Evolutionary conservation across 176 grass and related monocot genomes (phyloP), one percentile per base, ranked within the genome.

Genomic region (Canna indica): DNA sequence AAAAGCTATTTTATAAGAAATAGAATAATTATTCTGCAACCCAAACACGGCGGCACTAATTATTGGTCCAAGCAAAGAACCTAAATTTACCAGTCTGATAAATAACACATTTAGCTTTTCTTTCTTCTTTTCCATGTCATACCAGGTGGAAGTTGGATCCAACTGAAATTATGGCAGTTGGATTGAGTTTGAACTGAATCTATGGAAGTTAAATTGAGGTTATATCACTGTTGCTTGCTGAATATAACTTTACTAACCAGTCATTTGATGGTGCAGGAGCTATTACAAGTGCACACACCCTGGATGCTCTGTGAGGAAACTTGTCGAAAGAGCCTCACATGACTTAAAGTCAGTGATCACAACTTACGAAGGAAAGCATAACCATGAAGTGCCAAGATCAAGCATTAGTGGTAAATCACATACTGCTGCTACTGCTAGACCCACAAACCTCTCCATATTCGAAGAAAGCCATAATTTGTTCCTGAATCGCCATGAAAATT

Each of bases 331-430:
- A 47, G 77, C 77, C 15, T 70, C 77, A 36, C 68, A 80, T 47
- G 77, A 80, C 64, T 60, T 80, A 39, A 72, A 80, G 69, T 80
- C 77, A 11, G 77, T 80, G 67, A 80, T 80, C 52, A 80, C 77
- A 28, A 80, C 77, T 70, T 80, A 80, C 25, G 77, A 80, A 63
- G 77, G 77, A 80, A 80, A 80, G 29, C 77, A 80, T 52, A 80
- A 73, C 41, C 77, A 80, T 26, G 77, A 64, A 32, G 77, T 80
- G 52, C 77, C 77, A 16, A 50, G 20, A 50, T 18, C 47, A 50
- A 50, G 20, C 47, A 18, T 18, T 58, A 22, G 18, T 58, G 53
- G 53, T n/a, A 58, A 58, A 58, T 26, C 53, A 58, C 53, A 58
- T 18, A 58, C 22, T 26, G 8, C n/a, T 26, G 6, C 53, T 9